Base-by-base conservation (phyloP, 2,329 filamentous ascomycete genomes). In the Lachnellula willkommii region DNA sequence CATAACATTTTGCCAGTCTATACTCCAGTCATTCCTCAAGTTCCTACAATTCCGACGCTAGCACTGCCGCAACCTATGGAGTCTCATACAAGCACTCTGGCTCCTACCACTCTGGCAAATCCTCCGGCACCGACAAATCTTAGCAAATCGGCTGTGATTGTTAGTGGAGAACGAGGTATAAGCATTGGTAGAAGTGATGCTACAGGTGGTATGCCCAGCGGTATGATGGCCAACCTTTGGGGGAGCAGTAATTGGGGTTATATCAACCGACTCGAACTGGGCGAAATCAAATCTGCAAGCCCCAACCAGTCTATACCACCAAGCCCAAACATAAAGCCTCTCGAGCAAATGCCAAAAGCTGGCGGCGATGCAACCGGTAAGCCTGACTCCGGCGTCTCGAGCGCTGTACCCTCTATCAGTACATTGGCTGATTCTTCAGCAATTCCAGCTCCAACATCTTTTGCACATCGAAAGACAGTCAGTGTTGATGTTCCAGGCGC, bases 151-250 rank as follows among this genome's bases (percentile, higher is more conserved):
- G 93, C 92, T 22, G 88, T 96, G 24, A 79, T 90, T 26, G 83
- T 93, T 15, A 90, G 87, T 64, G 87, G 86, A 51, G 91, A 96
- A 67, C 82, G 87, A 58, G 83, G 84, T 2, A 77, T 90, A 55
- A 80, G 80, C 3, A 72, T 84, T 17, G 84, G 84, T n/a, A 73
- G 75, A 49, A 76, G 75, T 57, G 81, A 84, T 64, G 82, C 77
- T 47, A 79, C 79, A n/a, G 83, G 87, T 43, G 82, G 82, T 22
- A 83, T 96, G 72, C 90, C 92, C 1, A 89, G 88, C 50, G 90
- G 90, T 14, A 84, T 96, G 59, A 83, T 96, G 76, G 92, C 92
- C 35, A 97, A 97, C 69, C 81, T 95, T 54, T 97, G 93, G 93
- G 93, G 93, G 50, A 95, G 86, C 66, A 88, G 84, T 55, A 86